phyloP scores from a whole-genome alignment of 441 rosid species.

The Erodium trifolium region DNA sequence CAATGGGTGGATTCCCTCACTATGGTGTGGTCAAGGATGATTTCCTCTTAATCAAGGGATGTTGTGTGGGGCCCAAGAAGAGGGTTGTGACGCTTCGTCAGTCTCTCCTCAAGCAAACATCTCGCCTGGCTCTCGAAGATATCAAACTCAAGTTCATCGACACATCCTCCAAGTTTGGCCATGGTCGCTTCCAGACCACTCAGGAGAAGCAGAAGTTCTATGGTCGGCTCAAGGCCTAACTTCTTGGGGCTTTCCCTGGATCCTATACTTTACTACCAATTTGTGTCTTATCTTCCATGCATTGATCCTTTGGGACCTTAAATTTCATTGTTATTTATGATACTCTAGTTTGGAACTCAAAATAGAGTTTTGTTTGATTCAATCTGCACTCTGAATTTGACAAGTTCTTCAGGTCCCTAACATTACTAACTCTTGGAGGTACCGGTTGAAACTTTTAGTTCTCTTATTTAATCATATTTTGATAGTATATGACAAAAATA shows the following conservation, averaged over 20 bases:
- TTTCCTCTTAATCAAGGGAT: constrained; percentile 47
- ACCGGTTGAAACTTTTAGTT: no score
- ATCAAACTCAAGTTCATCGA: constrained; percentile 50
- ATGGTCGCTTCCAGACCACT: constrained; percentile 45
- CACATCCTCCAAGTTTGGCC: constrained; percentile 38
- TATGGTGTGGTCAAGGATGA: constrained; percentile 56
- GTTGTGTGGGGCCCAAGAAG: constrained; percentile 54
- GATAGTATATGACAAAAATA: no score
- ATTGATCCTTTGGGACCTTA: not conserved
- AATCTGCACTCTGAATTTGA: no score
- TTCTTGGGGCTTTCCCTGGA: no score
- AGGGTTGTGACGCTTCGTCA: constrained; percentile 56
- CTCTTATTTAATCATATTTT: no score
- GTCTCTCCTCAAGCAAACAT: constrained; percentile 42
- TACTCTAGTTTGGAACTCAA: not conserved
- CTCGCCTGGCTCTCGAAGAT: constrained; percentile 42
- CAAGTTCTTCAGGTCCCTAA: no score
- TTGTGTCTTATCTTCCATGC: no score
- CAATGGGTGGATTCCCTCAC: constrained; percentile 57
- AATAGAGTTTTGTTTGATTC: no score
- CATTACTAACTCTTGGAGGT: no score
- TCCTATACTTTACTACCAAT: no score
- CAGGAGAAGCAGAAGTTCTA: constrained; percentile 44
- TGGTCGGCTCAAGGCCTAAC: constrained; percentile 36
- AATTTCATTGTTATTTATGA: not conserved